Evolutionary conservation across 495 filamentous ascomycete genomes (phyloP).

Genomic region (Annulohypoxylon bovei): DNA sequence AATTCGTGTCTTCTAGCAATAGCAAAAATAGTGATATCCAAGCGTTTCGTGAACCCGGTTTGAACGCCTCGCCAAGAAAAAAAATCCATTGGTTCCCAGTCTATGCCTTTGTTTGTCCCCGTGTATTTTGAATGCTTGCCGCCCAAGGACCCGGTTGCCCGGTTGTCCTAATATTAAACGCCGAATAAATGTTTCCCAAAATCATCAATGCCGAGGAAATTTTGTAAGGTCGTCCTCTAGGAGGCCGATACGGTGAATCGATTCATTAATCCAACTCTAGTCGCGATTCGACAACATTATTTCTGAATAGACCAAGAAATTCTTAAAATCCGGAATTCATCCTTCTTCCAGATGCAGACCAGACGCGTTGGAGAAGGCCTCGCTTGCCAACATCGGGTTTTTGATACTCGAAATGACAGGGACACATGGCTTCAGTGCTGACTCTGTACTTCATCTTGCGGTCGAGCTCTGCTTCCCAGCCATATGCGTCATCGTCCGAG

Average conservation of each 20-base stretch:
- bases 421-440: conserved; percentile 18
- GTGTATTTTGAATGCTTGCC: conserved; percentile 43
- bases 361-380: conserved; percentile 57
- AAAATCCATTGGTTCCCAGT: conserved; percentile 25
- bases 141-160: conserved; percentile 37
- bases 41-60: not conserved
- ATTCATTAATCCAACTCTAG: conserved; percentile 27
- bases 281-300: conserved; percentile 1
- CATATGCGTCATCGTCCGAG: conserved; percentile 54
- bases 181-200: conserved; percentile 33
- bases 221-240: conserved; percentile 2
- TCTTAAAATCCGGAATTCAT: conserved; percentile 24
- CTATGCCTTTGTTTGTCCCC: conserved; percentile 30
- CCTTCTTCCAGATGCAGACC: conserved; percentile 41
- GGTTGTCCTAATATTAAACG: conserved; percentile 31
- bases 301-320: not conserved
- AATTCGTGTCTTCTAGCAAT: conserved; percentile 31
- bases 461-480: conserved; percentile 60
- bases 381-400: conserved; percentile 49
- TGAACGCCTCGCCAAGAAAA: conserved; percentile 40
- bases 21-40: conserved; percentile 15
- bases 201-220: conserved; percentile 15
- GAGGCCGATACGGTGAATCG: conserved; percentile 3
- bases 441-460: conserved; percentile 42
- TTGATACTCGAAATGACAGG: conserved; percentile 33